Conservation (phyloP, 129 eudicot genomes). For the Artemisia tridentata region DNA sequence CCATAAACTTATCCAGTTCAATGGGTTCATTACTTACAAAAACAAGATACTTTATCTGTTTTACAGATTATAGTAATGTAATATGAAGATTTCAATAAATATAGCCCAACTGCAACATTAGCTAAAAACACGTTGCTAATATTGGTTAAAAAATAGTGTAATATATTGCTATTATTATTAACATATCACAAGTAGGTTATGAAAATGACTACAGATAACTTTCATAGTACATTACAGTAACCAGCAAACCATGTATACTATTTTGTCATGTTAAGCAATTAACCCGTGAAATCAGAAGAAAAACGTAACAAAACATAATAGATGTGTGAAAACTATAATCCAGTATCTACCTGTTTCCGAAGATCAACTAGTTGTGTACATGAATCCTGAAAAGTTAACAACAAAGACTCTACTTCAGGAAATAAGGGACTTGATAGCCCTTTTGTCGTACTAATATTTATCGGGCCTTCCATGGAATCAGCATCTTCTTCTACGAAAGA, state of each 20-base stretch:
- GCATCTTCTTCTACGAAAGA: slow-evolving; percentile 65
- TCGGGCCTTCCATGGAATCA: slow-evolving; percentile 51
- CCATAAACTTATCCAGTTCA: slow-evolving; percentile 5
- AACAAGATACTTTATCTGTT: too few species aligned
- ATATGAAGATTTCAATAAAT: too few species aligned
- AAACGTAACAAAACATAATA: not conserved
- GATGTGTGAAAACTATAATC: not conserved
- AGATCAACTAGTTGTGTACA: slow-evolving; percentile 68
- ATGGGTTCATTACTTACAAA: too few species aligned
- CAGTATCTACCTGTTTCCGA: slow-evolving; percentile 52
- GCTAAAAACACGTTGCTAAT: too few species aligned
- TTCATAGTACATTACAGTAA: too few species aligned
- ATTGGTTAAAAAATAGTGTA: too few species aligned
- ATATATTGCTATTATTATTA: too few species aligned
- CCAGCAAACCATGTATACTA: too few species aligned
- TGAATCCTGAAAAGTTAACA: slow-evolving; percentile 73
- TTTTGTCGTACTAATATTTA: slow-evolving; percentile 35
- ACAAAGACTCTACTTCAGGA: slow-evolving; percentile 81
- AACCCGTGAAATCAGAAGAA: not conserved
- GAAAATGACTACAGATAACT: too few species aligned
- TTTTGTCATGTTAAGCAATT: not conserved
- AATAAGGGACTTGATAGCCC: slow-evolving; percentile 61
- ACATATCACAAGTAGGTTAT: too few species aligned
- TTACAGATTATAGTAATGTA: too few species aligned
- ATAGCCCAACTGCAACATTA: too few species aligned